Base-by-base conservation (phyloP, 169 alveolate genomes). In the Plasmodium vivax region DNA sequence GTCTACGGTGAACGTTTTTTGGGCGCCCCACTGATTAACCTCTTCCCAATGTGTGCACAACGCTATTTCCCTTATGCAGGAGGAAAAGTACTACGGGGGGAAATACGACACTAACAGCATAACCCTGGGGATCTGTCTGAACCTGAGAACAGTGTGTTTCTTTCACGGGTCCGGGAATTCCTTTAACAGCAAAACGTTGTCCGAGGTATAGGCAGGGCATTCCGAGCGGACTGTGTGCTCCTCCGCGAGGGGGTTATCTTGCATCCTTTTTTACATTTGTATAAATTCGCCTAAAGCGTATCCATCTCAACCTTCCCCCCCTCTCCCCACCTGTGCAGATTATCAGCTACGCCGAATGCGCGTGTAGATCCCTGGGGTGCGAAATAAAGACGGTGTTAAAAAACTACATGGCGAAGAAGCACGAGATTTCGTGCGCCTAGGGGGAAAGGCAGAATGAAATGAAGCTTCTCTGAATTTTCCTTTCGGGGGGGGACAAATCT, bases 331-430 rank as follows among this genome's bases (percentile, higher is more conserved):
- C 8, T 34, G 62, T 74, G 41, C 58, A 85, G 93, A 68, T 85
- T 32, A 85, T 77, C 45, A 56, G 85, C 23, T 85, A 85, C 27
- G 93, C 85, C 41, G 93, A 85, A 51, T 74, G 85, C 5, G 93
- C 93, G 7, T 85, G 93, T 19, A 85, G 82, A 10, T 85, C 93
- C 19, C 68, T 85, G 56, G 93, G 93, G 19, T 75, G 80, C 30
- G 93, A 85, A 45, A 85, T 85, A 85, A 85, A 85, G 82, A 85
- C 80, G 8, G 72, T 56, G n/a, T 41, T 85, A 79, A 85, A 85
- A 85, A 75, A 85, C 41, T 85, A 54, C 71, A 62, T 79, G 51
- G 12, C 30, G 47, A 85, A 85, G 71, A 68, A 74, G 34, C n/a
- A 73, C 14, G 79, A 72, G 30, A 32, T 34, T 19, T 19, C 45